Evolutionary conservation across 768 basidiomycete genomes (phyloP).

Genomic region (Leccinum pellstonianum): DNA sequence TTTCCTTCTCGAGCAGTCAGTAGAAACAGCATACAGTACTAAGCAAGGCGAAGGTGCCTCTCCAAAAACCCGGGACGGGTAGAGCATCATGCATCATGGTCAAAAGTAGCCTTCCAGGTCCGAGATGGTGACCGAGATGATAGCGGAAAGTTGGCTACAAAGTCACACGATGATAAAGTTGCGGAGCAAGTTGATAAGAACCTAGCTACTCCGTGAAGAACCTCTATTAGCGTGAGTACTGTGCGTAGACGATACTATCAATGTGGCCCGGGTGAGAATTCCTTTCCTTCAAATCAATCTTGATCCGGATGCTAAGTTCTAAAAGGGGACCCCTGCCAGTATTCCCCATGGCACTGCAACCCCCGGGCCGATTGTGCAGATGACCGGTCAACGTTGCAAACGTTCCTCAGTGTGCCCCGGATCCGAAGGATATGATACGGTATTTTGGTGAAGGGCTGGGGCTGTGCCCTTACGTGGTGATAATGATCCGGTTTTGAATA

Average conservation of each 20-base stretch:
- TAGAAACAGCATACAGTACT: neutral
- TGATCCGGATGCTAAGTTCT: neutral
- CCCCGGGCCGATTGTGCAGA: too few relatives aligned
- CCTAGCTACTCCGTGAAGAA: too few relatives aligned
- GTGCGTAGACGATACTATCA: neutral
- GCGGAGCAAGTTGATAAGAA: too few relatives aligned
- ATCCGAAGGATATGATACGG: neutral
- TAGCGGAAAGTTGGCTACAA: neutral
- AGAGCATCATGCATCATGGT: neutral
- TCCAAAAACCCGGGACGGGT: neutral
- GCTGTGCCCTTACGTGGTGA: too few relatives aligned
- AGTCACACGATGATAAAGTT: neutral
- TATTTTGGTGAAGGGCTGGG: neutral
- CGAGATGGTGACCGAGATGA: too few relatives aligned
- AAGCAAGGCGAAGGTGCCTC: neutral
- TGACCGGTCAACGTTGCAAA: neutral
- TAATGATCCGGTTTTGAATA: too few relatives aligned
- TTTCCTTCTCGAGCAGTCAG: neutral
- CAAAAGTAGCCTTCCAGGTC: neutral
- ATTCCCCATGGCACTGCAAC: neutral
- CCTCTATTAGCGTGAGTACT: neutral
- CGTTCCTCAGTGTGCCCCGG: neutral
- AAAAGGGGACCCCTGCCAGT: neutral
- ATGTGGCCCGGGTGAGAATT: neutral
- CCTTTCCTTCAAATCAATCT: neutral